These are phyloP conservation scores for Penicillium olsonii DNA, from an alignment of 2,329 filamentous ascomycete species.

Conservation along the genomic window DNA sequence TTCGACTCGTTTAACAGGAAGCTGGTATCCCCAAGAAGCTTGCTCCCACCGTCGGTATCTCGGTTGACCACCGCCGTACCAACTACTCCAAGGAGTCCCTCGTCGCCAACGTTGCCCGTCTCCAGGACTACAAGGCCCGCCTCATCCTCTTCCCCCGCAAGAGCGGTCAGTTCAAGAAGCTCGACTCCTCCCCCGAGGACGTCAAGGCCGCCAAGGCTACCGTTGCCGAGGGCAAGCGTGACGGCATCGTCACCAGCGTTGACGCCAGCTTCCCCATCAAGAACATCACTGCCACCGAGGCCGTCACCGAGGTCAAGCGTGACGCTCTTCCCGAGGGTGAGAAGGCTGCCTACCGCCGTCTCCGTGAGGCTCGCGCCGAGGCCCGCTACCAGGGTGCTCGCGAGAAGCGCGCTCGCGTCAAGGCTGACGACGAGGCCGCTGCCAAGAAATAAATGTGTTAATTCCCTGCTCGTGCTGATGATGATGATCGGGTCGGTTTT, in stretches of 20 bases:
- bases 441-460: constrained; percentile 53
- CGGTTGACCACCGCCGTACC: constrained; percentile 93
- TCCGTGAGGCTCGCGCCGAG: constrained; percentile 82
- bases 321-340: constrained; percentile 76
- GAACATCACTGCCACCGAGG: constrained; percentile 58
- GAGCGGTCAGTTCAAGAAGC: constrained; percentile 89
- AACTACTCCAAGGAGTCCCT: constrained; percentile 97
- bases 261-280: constrained; percentile 70
- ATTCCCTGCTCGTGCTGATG: constrained; percentile 36
- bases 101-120: constrained; percentile 90
- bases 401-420: constrained; percentile 91
- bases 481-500: constrained; percentile 45
- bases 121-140: constrained; percentile 95
- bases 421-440: constrained; percentile 65
- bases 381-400: constrained; percentile 77
- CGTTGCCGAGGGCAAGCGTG: constrained; percentile 50
- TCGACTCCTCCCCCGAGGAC: constrained; percentile 81
- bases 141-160: constrained; percentile 98
- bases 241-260: constrained; percentile 56
- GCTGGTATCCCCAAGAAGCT: constrained; percentile 93
- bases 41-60: constrained; percentile 93
- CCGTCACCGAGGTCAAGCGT: constrained; percentile 76
- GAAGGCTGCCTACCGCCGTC: constrained; percentile 82
- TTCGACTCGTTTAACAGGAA: constrained; percentile 60
- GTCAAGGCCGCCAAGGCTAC: constrained; percentile 70